Evolutionary conservation across 2,329 filamentous ascomycete species (phyloP).

Genomic region (Cadophora sp.): DNA sequence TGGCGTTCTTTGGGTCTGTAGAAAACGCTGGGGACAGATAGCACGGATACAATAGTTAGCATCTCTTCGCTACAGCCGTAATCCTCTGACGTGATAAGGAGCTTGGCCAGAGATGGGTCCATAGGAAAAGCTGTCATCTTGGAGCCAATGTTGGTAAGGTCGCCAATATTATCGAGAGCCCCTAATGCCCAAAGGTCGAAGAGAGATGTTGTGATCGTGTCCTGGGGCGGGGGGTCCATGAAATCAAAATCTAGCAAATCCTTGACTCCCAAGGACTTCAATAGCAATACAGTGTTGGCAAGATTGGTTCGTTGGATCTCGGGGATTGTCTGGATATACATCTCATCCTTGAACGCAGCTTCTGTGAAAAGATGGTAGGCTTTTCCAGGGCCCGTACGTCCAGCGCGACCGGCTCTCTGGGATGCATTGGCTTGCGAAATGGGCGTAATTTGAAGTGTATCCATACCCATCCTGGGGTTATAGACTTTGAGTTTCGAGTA

Average conservation of each 20-base stretch:
- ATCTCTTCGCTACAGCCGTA: conserved; percentile 97
- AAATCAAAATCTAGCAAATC: conserved; percentile 97
- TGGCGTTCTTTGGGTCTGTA: conserved; percentile 96
- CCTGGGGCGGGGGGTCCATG: conserved; percentile 98
- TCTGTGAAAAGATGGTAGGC: conserved; percentile 95
- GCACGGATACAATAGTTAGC: conserved; percentile 97
- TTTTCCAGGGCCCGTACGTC: conserved; percentile 93
- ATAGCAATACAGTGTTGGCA: conserved; percentile 89
- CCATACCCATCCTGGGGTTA: conserved; percentile 99
- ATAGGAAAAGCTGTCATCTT: conserved; percentile 99
- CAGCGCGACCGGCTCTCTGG: conserved; percentile 91
- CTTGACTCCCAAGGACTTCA: conserved; percentile 94
- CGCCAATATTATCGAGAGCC: conserved; percentile 90
- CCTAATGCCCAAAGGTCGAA: conserved; percentile 98
- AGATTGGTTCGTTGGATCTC: conserved; percentile 98
- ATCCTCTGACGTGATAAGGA: conserved; percentile 88
- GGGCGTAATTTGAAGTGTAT: conserved; percentile 95
- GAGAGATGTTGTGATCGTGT: conserved; percentile 95
- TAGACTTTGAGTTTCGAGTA: conserved; percentile 99
- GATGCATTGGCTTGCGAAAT: conserved; percentile 97
- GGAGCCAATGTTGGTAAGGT: conserved; percentile 83
- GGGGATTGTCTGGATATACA: conserved; percentile 96
- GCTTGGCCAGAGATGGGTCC: conserved; percentile 94
- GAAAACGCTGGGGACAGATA: conserved; percentile 95
- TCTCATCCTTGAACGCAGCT: conserved; percentile 91